Evolutionary conservation across 768 basidiomycete genomes (phyloP), one percentile per base, ranked within the genome.

Genomic region (Boletus reticuloceps): DNA sequence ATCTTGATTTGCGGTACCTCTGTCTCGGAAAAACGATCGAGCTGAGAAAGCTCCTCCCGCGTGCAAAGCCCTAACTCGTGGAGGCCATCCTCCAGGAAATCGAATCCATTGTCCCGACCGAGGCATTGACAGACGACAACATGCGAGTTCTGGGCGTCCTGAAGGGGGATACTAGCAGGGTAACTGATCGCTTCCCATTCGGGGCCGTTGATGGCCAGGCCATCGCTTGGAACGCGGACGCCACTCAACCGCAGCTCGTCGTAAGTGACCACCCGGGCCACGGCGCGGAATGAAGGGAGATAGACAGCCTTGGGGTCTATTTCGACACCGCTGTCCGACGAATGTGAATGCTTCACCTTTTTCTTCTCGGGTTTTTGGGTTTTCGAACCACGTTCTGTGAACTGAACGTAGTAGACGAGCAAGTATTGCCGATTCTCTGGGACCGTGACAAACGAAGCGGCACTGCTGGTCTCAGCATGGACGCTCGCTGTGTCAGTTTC

Each of bases 71-170:
- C 91, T 53, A 95, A 77, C 67, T 84, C 82, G 59, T 83, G 79
- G 51, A 94, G 77, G 1, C 90, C 92, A 47, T 95, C 86, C 1
- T 87, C 81, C n/a, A 85, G 69, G 58, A 95, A 91, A 68, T 91
- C 84, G 48, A 95, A 81, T 5, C 90, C 90, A 1, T 74, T 69
- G 31, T 85, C 80, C 20, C 85, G 81, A 25, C 83, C 79, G 48
- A 78, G 70, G 59, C 86, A 91, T 2, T 81, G 70, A 12, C 85
- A 87, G 42, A 90, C 78, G 52, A 72, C 75, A 27, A 77, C 79
- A 51, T 78, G 75, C 34, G 58, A 69, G 54, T 69, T 63, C 31
- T 72, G 68, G 25, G 67, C 59, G 36, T 77, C 75, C 14, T 56
- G 72, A 41, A 72, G 67, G 20, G 74, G 61, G 47, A n/a, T 1